Conservation (phyloP, 495 filamentous ascomycete species). For the Pseudoneurospora amorphoporcata region DNA sequence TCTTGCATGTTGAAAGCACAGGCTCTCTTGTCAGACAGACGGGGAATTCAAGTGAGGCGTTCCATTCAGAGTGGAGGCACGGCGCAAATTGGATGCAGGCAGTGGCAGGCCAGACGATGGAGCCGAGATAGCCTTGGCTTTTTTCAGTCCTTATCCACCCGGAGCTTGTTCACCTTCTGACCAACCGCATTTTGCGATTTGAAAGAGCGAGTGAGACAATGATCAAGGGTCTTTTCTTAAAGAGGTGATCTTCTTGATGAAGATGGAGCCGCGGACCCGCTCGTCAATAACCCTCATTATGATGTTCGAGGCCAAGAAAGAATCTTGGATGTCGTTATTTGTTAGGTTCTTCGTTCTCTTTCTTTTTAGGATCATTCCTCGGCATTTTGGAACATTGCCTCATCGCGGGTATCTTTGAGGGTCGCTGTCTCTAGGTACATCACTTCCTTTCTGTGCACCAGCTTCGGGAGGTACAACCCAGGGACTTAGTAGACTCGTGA, state of each 20-base stretch:
- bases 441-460: background rate
- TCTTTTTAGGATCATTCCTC: background rate
- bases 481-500: background rate
- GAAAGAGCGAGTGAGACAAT: background rate
- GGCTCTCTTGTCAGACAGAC: background rate
- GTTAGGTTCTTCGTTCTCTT: background rate
- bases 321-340: background rate
- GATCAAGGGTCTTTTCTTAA: background rate
- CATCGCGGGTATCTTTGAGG: background rate
- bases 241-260: background rate
- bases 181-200: background rate
- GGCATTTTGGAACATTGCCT: background rate
- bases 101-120: background rate
- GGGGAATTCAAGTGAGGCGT: background rate
- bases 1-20: background rate
- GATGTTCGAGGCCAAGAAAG: background rate
- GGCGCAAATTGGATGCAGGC: background rate
- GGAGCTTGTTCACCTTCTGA: background rate
- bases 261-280: background rate
- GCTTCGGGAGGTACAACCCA: background rate
- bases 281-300: background rate
- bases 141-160: background rate
- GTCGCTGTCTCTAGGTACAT: background rate
- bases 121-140: background rate
- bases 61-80: background rate